Conservation (phyloP, 2,329 filamentous ascomycete genomes). For the Monilinia vaccinii-corymbosi region DNA sequence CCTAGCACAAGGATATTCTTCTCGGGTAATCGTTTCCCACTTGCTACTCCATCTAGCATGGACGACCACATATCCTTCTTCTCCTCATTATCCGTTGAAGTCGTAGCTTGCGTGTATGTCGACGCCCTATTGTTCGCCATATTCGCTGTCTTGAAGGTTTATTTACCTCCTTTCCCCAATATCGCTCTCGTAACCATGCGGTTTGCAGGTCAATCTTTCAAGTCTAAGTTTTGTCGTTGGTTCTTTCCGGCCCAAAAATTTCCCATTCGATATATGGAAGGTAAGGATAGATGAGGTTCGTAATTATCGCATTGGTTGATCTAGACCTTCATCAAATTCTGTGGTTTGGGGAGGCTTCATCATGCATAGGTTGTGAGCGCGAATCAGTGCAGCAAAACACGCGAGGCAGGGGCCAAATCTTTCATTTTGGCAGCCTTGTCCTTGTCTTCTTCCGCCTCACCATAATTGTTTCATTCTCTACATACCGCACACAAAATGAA, state of each 20-base stretch:
- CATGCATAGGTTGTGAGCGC: constrained; percentile 20
- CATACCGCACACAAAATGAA: constrained; percentile 55
- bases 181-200: constrained; percentile 8
- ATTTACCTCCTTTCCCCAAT: constrained; percentile 11
- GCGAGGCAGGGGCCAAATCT: constrained; percentile 10
- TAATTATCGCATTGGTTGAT: constrained; percentile 7
- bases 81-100: constrained; percentile 43
- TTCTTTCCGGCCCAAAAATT: not conserved
- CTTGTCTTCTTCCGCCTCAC: not conserved
- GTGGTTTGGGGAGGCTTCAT: constrained; percentile 9
- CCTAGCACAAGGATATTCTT: constrained; percentile 85
- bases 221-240: constrained; percentile 1
- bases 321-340: constrained; percentile 5
- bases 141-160: constrained; percentile 4
- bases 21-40: constrained; percentile 79
- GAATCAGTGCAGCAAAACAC: constrained; percentile 8
- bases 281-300: not conserved
- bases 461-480: not conserved
- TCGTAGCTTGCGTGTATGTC: constrained; percentile 44
- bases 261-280: not conserved
- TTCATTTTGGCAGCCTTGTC: constrained; percentile 6
- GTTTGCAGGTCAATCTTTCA: not conserved
- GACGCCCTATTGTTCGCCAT: constrained; percentile 29
- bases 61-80: constrained; percentile 92
- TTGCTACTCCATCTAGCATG: constrained; percentile 84